A percentile compares a stretch with the other conserved stretches of the same genome.
These are phyloP conservation scores for Dipteronia sinensis DNA, from an alignment of 345 rosid genomes.

Conservation along the genomic window DNA sequence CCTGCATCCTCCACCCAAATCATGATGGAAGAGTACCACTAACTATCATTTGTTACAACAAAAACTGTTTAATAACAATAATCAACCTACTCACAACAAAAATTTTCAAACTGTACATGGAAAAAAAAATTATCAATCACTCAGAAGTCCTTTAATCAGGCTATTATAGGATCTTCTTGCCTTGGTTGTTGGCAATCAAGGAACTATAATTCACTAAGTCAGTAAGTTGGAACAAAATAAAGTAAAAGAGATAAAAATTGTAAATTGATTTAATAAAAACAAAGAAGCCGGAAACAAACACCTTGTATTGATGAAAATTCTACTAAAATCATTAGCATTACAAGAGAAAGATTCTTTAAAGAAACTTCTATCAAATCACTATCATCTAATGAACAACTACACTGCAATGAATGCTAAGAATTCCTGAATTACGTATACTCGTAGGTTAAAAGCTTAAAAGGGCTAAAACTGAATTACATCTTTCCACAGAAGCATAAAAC, in stretches of 20 bases:
- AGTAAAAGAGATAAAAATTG: not conserved
- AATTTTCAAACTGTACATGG: not conserved
- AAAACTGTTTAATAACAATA: too few species aligned
- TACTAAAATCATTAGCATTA: not conserved
- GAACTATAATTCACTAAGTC: not conserved
- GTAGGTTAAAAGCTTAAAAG: not conserved
- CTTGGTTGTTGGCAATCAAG: not conserved
- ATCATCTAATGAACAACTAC: not conserved
- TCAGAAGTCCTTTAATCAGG: not conserved
- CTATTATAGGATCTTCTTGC: not conserved
- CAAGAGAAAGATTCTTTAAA: not conserved
- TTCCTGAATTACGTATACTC: not conserved
- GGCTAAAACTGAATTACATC: not conserved
- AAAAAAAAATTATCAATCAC: not conserved
- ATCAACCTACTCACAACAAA: too few species aligned
- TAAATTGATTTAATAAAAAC: not conserved
- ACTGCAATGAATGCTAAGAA: not conserved
- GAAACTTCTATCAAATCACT: not conserved
- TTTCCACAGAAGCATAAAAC: not conserved
- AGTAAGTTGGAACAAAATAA: not conserved
- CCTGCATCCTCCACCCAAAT: not conserved
- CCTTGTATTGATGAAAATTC: not conserved
- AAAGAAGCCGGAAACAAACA: not conserved
- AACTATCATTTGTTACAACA: not conserved
- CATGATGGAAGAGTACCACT: not conserved